Percentiles rank a stretch among this genome's conserved stretches.
Conservation (phyloP, 2,329 filamentous ascomycete species). For the Fusarium guadeloupense region DNA sequence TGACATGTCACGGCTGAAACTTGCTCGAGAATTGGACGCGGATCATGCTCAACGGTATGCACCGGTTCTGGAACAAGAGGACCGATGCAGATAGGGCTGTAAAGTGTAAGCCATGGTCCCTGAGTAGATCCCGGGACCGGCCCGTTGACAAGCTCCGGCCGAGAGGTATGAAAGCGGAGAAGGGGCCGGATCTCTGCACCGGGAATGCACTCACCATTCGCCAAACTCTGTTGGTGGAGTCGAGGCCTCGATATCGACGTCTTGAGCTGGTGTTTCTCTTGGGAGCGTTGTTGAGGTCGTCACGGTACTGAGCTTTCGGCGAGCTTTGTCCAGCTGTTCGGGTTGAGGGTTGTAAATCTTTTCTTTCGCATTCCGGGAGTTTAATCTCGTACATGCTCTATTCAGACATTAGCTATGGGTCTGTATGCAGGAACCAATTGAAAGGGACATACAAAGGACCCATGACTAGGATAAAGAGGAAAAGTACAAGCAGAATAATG, state of each 20-base stretch:
- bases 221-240: slow-evolving; percentile 32
- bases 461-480: slow-evolving; percentile 33
- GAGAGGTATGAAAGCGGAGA: slow-evolving; percentile 16
- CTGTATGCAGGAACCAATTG: not conserved
- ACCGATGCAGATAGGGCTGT: slow-evolving; percentile 48
- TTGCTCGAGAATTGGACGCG: slow-evolving; percentile 28
- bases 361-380: slow-evolving; percentile 14
- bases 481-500: slow-evolving; percentile 39
- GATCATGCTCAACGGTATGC: slow-evolving; percentile 23
- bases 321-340: slow-evolving; percentile 38
- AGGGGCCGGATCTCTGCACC: not conserved
- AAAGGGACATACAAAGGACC: slow-evolving; percentile 33
- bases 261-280: slow-evolving; percentile 10
- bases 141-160: slow-evolving; percentile 5
- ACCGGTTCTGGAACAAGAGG: slow-evolving; percentile 44
- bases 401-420: slow-evolving; percentile 2
- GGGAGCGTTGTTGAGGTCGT: slow-evolving; percentile 36
- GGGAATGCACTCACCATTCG: slow-evolving; percentile 41
- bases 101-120: slow-evolving; percentile 5
- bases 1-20: slow-evolving; percentile 22
- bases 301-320: slow-evolving; percentile 45
- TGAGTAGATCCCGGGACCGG: not conserved
- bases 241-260: slow-evolving; percentile 32
- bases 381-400: slow-evolving; percentile 34
- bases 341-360: slow-evolving; percentile 36